These are phyloP conservation scores for Salix brachista DNA, from an alignment of 345 rosid genomes.

Conservation along the genomic window DNA sequence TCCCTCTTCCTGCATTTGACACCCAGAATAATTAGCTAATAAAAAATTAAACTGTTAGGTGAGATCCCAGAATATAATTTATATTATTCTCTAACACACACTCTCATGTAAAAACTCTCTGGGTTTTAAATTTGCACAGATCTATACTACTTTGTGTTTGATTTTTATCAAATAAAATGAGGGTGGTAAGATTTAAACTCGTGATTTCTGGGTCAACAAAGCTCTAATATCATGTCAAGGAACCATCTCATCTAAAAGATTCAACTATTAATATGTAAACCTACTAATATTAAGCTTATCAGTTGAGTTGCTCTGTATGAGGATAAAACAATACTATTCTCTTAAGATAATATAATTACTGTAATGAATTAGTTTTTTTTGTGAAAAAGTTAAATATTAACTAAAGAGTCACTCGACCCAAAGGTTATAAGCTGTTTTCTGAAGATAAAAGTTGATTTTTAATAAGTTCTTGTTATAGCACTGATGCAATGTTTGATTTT, in stretches of 20 bases:
- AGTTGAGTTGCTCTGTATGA: no score
- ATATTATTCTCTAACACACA: no score
- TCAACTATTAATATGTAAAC: not conserved
- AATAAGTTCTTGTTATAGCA: not conserved
- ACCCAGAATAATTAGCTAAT: not conserved
- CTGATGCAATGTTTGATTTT: not conserved
- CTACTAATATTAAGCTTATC: not conserved
- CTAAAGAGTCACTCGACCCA: not conserved
- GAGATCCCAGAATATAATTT: fast-evolving
- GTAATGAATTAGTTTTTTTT: not conserved
- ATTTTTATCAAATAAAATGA: no score
- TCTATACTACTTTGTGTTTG: no score
- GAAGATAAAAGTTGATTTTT: not conserved
- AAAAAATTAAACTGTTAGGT: no score
- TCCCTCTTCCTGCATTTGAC: conserved; percentile 74
- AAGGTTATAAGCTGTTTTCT: not conserved
- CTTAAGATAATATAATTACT: no score
- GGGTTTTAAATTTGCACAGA: no score
- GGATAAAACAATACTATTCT: no score
- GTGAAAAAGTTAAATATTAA: not conserved
- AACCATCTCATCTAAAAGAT: no score
- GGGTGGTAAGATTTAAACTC: no score
- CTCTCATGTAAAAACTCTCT: no score
- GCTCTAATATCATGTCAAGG: no score
- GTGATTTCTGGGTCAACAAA: fast-evolving